These are phyloP conservation scores for Fragilaria radians DNA, from an alignment of 108 stramenopile species.

Conservation along the genomic window DNA sequence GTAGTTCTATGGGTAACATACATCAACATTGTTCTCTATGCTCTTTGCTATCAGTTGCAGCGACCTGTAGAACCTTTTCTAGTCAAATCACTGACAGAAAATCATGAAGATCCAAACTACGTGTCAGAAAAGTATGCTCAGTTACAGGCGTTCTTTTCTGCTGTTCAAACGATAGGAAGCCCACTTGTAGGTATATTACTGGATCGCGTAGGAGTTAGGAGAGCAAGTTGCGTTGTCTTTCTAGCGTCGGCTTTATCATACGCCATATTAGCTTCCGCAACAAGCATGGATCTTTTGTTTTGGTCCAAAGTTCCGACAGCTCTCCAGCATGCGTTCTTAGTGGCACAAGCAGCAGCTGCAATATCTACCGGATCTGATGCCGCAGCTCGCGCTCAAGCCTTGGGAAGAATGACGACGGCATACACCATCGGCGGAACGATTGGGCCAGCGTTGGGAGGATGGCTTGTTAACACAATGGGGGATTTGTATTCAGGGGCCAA, in stretches of 20 bases:
- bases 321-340: constrained; percentile 71
- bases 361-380: constrained; percentile 20
- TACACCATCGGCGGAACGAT: constrained; percentile 71
- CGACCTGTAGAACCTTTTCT: constrained; percentile 77
- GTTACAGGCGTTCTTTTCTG: constrained; percentile 65
- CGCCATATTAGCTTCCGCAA: constrained; percentile 47
- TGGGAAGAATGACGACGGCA: constrained; percentile 76
- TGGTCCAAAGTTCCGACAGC: constrained; percentile 63
- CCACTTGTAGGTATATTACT: constrained; percentile 62
- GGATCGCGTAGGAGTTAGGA: constrained; percentile 54
- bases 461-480: constrained; percentile 35
- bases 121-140: constrained; percentile 54
- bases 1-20: constrained; percentile 47
- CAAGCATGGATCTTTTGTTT: constrained; percentile 37
- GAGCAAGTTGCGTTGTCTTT: constrained; percentile 49
- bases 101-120: constrained; percentile 19
- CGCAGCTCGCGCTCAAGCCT: constrained; percentile 42
- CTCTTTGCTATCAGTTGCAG: constrained; percentile 70
- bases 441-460: constrained; percentile 70
- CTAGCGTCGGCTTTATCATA: constrained; percentile 55
- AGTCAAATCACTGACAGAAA: constrained; percentile 36
- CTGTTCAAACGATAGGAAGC: constrained; percentile 60
- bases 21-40: constrained; percentile 68
- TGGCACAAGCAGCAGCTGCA: constrained; percentile 72
- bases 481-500: constrained; percentile 67